Base-by-base conservation (phyloP, 2,329 filamentous ascomycete species). In the Berkeleyomyces rouxiae region DNA sequence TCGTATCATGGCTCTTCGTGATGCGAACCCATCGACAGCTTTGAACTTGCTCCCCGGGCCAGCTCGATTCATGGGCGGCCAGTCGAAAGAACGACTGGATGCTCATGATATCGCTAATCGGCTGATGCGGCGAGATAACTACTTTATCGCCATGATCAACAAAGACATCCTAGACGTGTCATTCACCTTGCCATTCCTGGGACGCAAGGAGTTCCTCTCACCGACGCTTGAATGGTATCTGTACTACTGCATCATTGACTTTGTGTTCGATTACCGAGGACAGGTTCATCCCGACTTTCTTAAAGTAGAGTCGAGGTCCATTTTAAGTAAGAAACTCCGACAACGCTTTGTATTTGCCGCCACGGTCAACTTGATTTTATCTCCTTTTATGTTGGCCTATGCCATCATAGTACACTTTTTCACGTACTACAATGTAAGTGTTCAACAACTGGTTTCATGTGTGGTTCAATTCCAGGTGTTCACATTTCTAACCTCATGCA, bases 101-200 rank as follows among this genome's bases (percentile, higher is more conserved):
- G 93, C 93, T 9, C 90, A 96, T 69, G 93, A 96, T 70, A 97
- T 99, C 71, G 93, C 93, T 5, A 99, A 97, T 70, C 84, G 93
- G 40, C 75, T 99, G 55, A 97, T 99, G 93, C 86, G 93, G 64
- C 87, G 89, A 70, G 92, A 96, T 66, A 99, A 99, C 70, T 99
- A 96, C 69, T 82, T 96, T 66, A 96, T 99, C 69, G 93, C 93
- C 3, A 79, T 99, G 69, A 90, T 97, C 75, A 99, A 99, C 77
- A 97, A 99, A 72, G 93, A 97, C 65, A 83, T 97, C 44, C 74
- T 99, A 49, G 86, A 99, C 70, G 77, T 97, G 55, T 90, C 88
- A 0, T 79, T 96, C 2, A 89, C 90, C 1, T 74, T 99, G 1
- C 93, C 93, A 0, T 91, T 96, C 66, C 70, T 96, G 1, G 82